phyloP scores from a whole-genome alignment of 1,139 yeast species.

The Taphrina pruni region DNA sequence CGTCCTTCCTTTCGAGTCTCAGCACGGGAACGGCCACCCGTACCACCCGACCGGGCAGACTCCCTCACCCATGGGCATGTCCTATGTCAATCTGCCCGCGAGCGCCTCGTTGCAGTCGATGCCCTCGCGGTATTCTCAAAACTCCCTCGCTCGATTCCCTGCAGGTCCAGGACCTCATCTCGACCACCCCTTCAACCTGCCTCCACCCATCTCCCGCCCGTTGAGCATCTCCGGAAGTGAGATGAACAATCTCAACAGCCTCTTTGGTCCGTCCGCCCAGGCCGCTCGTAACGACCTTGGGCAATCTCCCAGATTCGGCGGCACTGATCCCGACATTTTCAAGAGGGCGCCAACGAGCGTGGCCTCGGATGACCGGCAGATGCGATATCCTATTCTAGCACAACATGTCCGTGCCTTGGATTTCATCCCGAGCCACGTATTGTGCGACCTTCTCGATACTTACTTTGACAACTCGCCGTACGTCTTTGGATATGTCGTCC shows the following conservation, averaged over 20 bases:
- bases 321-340: neutral
- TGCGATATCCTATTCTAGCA: slow-evolving; percentile 49
- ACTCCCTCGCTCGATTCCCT: slow-evolving; percentile 7
- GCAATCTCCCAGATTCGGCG: neutral
- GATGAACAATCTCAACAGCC: slow-evolving; percentile 3
- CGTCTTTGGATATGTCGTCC: slow-evolving; percentile 50
- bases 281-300: neutral
- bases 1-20: slow-evolving; percentile 8
- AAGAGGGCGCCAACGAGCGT: slow-evolving; percentile 5
- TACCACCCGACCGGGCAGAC: slow-evolving; percentile 8
- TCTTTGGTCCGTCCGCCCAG: slow-evolving; percentile 8
- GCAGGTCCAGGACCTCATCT: slow-evolving; percentile 27
- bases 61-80: slow-evolving; percentile 11
- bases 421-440: slow-evolving; percentile 51
- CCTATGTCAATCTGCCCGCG: neutral
- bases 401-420: slow-evolving; percentile 48
- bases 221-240: slow-evolving; percentile 13
- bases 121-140: neutral
- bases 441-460: slow-evolving; percentile 53
- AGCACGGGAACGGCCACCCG: neutral
- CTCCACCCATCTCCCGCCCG: slow-evolving; percentile 5
- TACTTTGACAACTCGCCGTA: slow-evolving; percentile 52
- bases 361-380: slow-evolving; percentile 13
- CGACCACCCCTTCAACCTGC: slow-evolving; percentile 22
- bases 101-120: neutral